Conservation (phyloP, 2,329 filamentous ascomycete species). For the Colletotrichum musae region DNA sequence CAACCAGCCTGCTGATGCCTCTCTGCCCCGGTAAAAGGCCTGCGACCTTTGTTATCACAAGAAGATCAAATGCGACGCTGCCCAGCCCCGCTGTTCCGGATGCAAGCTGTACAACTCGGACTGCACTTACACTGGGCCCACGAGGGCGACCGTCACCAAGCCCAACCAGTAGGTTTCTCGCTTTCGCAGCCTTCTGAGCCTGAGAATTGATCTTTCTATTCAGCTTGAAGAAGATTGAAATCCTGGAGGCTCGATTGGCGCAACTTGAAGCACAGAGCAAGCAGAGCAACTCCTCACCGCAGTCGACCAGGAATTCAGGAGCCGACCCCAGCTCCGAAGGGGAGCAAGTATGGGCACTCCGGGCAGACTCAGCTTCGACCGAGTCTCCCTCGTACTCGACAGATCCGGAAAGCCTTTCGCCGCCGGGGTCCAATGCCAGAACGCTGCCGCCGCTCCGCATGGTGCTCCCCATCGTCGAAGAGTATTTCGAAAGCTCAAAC, state of each 20-base stretch:
- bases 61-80: constrained; percentile 38
- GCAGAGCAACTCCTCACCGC: not conserved
- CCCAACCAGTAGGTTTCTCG: not conserved
- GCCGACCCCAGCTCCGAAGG: not conserved
- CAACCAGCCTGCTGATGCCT: not conserved
- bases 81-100: constrained; percentile 31
- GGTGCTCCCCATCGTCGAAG: constrained; percentile 40
- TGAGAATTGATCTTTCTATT: not conserved
- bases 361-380: not conserved
- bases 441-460: constrained; percentile 42
- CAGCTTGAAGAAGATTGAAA: constrained; percentile 25
- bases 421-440: not conserved
- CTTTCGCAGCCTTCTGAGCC: not conserved
- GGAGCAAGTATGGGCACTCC: not conserved
- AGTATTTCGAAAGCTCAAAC: constrained; percentile 44
- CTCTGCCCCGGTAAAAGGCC: constrained; percentile 10
- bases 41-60: constrained; percentile 37
- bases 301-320: not conserved
- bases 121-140: constrained; percentile 35
- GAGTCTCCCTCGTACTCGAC: not conserved
- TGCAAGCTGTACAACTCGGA: constrained; percentile 35
- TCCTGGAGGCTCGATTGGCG: constrained; percentile 20
- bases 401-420: not conserved
- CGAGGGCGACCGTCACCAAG: not conserved
- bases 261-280: constrained; percentile 24